Conservation (phyloP, 331 rosid species). For the Spiraea crenata region DNA sequence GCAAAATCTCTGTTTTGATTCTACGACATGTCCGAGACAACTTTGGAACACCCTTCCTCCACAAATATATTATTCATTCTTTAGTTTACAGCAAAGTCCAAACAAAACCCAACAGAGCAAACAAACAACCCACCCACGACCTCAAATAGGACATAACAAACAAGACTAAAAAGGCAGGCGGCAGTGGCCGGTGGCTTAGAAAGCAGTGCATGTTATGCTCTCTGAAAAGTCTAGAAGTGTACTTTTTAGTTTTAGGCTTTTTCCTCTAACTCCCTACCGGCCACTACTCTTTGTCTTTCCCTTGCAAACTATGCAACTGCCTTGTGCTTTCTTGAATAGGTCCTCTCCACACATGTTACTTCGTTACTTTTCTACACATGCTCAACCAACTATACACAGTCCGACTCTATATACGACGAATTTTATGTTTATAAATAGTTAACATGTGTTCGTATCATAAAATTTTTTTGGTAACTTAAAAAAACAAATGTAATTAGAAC, state of each 20-base stretch:
- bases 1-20: too few species aligned
- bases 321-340: constrained; percentile 5
- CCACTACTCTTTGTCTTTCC: neutral
- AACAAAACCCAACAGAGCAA: neutral
- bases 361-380: constrained; percentile 27
- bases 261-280: neutral
- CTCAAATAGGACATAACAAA: neutral
- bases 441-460: too few species aligned
- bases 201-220: neutral
- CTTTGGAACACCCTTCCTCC: too few species aligned
- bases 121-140: neutral
- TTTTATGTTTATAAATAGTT: too few species aligned
- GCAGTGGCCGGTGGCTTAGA: neutral
- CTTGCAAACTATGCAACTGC: neutral
- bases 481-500: neutral
- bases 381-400: neutral
- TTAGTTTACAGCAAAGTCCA: neutral
- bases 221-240: too few species aligned
- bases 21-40: too few species aligned
- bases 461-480: neutral
- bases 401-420: too few species aligned
- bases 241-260: neutral
- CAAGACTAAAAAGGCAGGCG: neutral
- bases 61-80: too few species aligned
- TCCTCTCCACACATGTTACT: neutral